Evolutionary conservation across 345 rosid genomes (phyloP), one percentile per base, ranked within the genome.

Genomic region (Hevea brasiliensis): DNA sequence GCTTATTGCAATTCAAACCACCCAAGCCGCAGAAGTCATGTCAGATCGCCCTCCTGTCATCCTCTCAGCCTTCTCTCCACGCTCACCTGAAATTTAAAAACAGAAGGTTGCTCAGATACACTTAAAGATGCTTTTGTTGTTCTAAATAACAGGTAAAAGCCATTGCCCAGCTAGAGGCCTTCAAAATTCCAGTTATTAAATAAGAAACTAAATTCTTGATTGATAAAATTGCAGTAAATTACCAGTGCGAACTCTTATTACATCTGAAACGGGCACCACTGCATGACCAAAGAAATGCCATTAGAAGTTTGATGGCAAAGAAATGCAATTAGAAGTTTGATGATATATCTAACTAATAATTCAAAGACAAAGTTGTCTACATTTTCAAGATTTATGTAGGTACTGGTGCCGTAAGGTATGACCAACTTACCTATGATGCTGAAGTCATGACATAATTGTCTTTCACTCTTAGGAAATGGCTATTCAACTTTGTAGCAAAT

Each of bases 161-260:
- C 37, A 4, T 32, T 32, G 4, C 37, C 37, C 37, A 32, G 37
- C 2, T 32, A 32, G 2, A n/a, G n/a, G n/a, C 47, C 65, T 65
- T 65, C 54, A 44, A 45, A 23, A 24, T 65, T 64, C 51, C 4
- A 24, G 32, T 13, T 44, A 41, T 44, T 24, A 26, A 64, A n/a
- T 17, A 20, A 20, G 15, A n/a, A 9, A 44, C 9, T 15, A 42
- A 45, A 8, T 8, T 20, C n/a, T 35, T n/a, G 9, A 24, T 50
- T 9, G 13, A 53, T 0, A 4, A 59, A 72, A 53, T 12, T 10
- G 47, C 8, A 15, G 67, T 15, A 37, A 48, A 54, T 79, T 85
- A 87, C 95, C 97, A 69, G 97, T 92, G 70, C 96, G 87, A 76
- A 90, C 75, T 77, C 98, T 87, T 75, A 92, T 86, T 60, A 92